Percentiles rank a stretch among this genome's conserved stretches.
Evolutionary conservation across 1,139 yeast genomes (phyloP).

Genomic region (Kodamaea alishanica): DNA sequence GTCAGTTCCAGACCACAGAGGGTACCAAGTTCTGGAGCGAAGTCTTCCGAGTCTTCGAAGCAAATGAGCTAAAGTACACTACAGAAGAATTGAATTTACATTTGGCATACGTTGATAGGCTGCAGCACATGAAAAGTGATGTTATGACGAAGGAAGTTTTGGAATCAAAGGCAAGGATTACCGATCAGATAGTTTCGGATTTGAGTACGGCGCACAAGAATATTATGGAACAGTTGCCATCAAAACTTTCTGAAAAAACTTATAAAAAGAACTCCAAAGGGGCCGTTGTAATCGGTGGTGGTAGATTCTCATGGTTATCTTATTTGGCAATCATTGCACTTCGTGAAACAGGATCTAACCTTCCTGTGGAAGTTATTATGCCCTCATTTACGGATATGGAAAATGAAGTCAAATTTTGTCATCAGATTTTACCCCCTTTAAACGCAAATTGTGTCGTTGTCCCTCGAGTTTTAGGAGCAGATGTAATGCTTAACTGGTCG

Average conservation of each 20-base stretch:
- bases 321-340: slow-evolving; percentile 33
- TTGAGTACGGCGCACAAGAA: slow-evolving; percentile 24
- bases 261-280: slow-evolving; percentile 29
- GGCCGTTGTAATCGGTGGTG: slow-evolving; percentile 39
- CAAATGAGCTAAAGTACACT: slow-evolving; percentile 11
- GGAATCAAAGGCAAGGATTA: slow-evolving; percentile 28
- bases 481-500: slow-evolving; percentile 32
- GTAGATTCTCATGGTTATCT: slow-evolving; percentile 37
- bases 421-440: slow-evolving; percentile 13
- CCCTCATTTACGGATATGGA: slow-evolving; percentile 32
- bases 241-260: slow-evolving; percentile 20
- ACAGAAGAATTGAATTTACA: slow-evolving; percentile 17
- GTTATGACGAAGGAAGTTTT: slow-evolving; percentile 26
- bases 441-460: slow-evolving; percentile 20
- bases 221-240: slow-evolving; percentile 25
- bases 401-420: slow-evolving; percentile 16
- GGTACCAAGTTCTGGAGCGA: slow-evolving; percentile 18
- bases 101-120: slow-evolving; percentile 22
- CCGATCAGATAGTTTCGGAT: slow-evolving; percentile 22
- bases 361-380: slow-evolving; percentile 39
- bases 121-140: slow-evolving; percentile 22
- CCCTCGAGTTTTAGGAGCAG: slow-evolving; percentile 35
- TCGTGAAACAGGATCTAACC: slow-evolving; percentile 32
- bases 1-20: slow-evolving; percentile 8
- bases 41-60: slow-evolving; percentile 15